Evolutionary conservation across 2,329 filamentous ascomycete genomes (phyloP), one percentile per base, ranked within the genome.

Genomic region (Aureobasidium vineae): DNA sequence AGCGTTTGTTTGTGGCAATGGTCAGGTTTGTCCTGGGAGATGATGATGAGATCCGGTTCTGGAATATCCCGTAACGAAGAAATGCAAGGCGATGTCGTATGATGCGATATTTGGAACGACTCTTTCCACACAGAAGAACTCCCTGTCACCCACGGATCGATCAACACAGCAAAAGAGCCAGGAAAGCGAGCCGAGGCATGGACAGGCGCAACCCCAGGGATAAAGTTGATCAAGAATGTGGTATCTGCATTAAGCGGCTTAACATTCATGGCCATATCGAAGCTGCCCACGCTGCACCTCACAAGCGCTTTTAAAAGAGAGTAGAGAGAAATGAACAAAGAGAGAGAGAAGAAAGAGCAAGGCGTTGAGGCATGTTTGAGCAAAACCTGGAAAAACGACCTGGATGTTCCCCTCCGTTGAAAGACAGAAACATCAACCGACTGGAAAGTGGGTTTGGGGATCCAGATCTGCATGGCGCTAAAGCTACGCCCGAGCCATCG

Each of bases 1-100:
- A 92, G 79, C 0, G 89, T 91, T 41, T 84, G 81, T 76, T 88
- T 83, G 72, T 91, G 86, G 75, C 89, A 91, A 72, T 91, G 89
- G 72, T 91, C 89, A 19, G 84, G 85, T 72, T 87, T 87, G 70
- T 83, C 81, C 71, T 88, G 85, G 6, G 83, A 86, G 67, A 88
- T 80, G 57, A 88, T 75, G 38, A 88, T 81, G 19, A 87, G 70
- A 69, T 88, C 84, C 3, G 85, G 83, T 54, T 77, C 75, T 57
- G 80, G 77, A 16, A 88, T 76, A 38, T 86, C 80, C 23, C 77
- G 77, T 21, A 88, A 77, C 21, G 86, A 86, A 0, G 81, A 77
- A 67, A 91, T 82, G 70, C 84, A 86, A 53, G 86, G 79, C 31
- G 80, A 79, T 21, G 80, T 75, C 50, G 79, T 85, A 69, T 86